Base-by-base conservation (phyloP, 1,139 yeast species). In the Taphrina communis region DNA sequence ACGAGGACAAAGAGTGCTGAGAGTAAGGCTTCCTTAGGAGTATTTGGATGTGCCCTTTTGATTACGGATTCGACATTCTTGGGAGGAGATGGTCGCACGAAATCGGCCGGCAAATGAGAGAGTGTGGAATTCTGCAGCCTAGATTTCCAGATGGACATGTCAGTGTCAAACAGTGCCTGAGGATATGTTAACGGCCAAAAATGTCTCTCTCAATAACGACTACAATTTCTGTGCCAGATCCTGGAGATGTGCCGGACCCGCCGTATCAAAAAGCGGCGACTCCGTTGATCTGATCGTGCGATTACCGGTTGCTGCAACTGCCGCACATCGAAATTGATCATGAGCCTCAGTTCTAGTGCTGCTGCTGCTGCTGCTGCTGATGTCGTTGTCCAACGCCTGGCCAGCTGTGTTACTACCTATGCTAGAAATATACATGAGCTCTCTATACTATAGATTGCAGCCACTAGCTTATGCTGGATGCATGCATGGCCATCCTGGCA, bases 61-160 rank as follows among this genome's bases (percentile, higher is more conserved):
- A 39, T 67, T 36, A 56, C 53, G 8, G 92, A 87, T 78, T 88
- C 90, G 19, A 87, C 87, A 11, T 87, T 82, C 72, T 86, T 86
- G 72, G 86, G 86, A 71, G 85, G 86, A 11, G 86, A 81, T 1
- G 97, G 96, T 75, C 89, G 86, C 72, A 89, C 86, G 78, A 84
- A 92, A 78, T 93, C 98, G 73, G 88, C 89, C 14, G 98, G 97
- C 70, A 93, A 82, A 41, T 88, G 90, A 69, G 96, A 90, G 70
- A 92, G 82, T 2, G 97, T 91, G 60, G 96, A 93, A 75, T 85
- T 88, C 73, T 88, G 89, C 77, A 92, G 84, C 73, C 85, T 36
- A n/a, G 62, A 52, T 17, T 50, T 39, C 70, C 70, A 67, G n/a
- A 21, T 35, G 14, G 57, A 36, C 65, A 60, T 60, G n/a, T 25